A percentile compares a stretch with the other conserved stretches of the same genome.
phyloP scores from a whole-genome alignment of 306 rosid genomes.

The Ochetophila trinervis region DNA sequence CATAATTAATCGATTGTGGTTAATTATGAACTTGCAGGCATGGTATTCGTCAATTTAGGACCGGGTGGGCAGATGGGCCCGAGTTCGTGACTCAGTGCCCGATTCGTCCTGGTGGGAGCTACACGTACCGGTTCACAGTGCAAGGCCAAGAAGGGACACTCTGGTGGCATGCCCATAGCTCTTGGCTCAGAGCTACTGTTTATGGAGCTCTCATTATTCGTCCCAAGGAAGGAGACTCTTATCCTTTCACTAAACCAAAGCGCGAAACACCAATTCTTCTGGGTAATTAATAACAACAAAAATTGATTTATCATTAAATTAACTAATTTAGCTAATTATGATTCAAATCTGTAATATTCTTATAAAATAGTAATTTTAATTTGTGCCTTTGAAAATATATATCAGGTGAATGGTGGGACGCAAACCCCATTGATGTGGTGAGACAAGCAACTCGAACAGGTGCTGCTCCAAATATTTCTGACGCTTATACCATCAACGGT shows the following conservation, averaged over 20 bases:
- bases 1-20: not conserved
- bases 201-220: slow-evolving; percentile 80
- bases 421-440: slow-evolving; percentile 73
- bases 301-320: no score
- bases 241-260: slow-evolving; percentile 73
- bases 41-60: slow-evolving; percentile 77
- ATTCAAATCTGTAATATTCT: no score
- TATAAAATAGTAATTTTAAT: no score
- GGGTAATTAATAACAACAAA: slow-evolving; percentile 34
- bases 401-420: slow-evolving; percentile 96
- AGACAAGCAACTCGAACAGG: slow-evolving; percentile 67
- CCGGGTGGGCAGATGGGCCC: slow-evolving; percentile 98
- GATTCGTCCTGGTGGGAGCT: slow-evolving; percentile 75
- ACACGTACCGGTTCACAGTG: slow-evolving; percentile 73
- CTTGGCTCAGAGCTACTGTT: slow-evolving; percentile 92
- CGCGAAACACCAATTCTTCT: slow-evolving; percentile 62
- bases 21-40: slow-evolving; percentile 48
- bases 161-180: slow-evolving; percentile 99
- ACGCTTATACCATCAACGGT: slow-evolving; percentile 88
- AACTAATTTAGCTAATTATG: not conserved
- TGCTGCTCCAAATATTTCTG: slow-evolving; percentile 70
- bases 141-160: slow-evolving; percentile 91
- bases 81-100: slow-evolving; percentile 98
- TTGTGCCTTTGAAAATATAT: not conserved
- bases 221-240: slow-evolving; percentile 64